phyloP scores from a whole-genome alignment of 176 grass and related monocot genomes.

The Poa pratensis region DNA sequence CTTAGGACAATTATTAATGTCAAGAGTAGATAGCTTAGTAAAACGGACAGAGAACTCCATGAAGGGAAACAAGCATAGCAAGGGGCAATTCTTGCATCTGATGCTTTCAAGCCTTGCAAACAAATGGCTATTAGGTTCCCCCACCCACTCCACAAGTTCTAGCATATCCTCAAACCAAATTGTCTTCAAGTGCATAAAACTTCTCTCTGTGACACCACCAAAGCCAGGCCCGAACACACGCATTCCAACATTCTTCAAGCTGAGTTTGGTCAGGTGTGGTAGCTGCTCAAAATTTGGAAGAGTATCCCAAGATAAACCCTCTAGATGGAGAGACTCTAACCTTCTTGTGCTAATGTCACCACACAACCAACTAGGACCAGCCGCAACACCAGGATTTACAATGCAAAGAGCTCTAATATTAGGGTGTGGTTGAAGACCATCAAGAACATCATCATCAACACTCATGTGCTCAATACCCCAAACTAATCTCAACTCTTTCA shows the following conservation, averaged over 20 bases:
- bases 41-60: neutral
- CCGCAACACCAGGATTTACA: no score
- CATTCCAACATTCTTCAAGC: neutral
- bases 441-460: no score
- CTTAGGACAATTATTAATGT: neutral
- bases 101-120: constrained; percentile 3
- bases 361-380: no score
- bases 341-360: no score
- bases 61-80: neutral
- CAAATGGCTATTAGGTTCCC: neutral
- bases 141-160: neutral
- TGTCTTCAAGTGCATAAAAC: neutral
- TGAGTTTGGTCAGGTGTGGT: neutral
- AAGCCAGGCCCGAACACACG: neutral
- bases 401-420: no score
- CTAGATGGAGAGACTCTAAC: neutral
- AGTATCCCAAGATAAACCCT: neutral
- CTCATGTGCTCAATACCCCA: no score
- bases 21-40: neutral
- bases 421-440: no score
- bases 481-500: no score
- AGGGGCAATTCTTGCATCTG: neutral
- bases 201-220: neutral
- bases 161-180: neutral
- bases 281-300: neutral